Conservation (phyloP, 441 rosid species). For the Dalechampia spathulata region DNA sequence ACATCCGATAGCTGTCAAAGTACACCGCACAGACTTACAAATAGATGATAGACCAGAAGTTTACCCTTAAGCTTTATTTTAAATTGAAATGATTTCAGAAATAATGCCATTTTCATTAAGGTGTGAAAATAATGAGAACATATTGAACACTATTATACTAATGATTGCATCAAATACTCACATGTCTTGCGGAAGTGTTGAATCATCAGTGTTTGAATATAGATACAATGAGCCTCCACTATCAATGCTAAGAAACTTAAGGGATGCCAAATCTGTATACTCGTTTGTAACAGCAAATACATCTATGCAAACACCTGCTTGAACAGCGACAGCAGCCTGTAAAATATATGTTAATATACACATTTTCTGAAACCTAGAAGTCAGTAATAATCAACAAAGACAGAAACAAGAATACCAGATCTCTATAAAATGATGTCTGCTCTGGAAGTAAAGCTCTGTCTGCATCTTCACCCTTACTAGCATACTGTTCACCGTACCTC, state of each 20-base stretch:
- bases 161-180: conserved; percentile 33
- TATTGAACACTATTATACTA: background rate
- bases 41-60: background rate
- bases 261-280: conserved; percentile 95
- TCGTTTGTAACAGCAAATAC: conserved; percentile 94
- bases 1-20: conserved; percentile 74
- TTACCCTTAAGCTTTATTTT: background rate
- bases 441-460: conserved; percentile 97
- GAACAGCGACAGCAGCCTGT: conserved; percentile 95
- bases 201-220: conserved; percentile 89
- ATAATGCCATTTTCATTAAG: conserved; percentile 3
- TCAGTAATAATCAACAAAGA: conserved; percentile 9
- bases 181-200: conserved; percentile 99
- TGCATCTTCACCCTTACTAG: conserved; percentile 97
- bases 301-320: conserved; percentile 97
- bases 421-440: conserved; percentile 96
- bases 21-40: conserved; percentile 1
- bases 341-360: conserved; percentile 41
- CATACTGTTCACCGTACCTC: conserved; percentile 98
- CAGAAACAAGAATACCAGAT: conserved; percentile 50
- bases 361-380: conserved; percentile 17
- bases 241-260: conserved; percentile 96
- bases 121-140: conserved; percentile 1
- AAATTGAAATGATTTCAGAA: background rate
- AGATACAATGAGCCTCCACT: conserved; percentile 91